Conservation (phyloP, 345 rosid species). For the Lepidium sativum region DNA sequence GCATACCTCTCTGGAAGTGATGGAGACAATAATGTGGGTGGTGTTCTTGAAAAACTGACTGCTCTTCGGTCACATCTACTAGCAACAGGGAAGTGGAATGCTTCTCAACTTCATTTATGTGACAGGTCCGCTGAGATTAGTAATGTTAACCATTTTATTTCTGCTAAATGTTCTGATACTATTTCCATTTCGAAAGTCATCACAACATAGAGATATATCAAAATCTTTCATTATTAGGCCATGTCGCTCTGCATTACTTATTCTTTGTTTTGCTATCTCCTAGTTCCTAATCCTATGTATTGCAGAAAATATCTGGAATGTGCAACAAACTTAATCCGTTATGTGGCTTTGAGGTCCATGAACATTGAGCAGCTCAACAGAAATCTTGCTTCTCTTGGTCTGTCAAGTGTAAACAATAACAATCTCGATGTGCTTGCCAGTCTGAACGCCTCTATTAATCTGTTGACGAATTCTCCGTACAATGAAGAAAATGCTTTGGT, state of each 20-base stretch:
- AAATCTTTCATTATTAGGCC: neutral
- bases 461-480: constrained; percentile 29
- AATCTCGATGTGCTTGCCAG: constrained; percentile 39
- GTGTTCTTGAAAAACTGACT: constrained; percentile 41
- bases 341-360: constrained; percentile 46
- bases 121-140: constrained; percentile 35
- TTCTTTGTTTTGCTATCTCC: neutral
- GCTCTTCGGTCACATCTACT: constrained; percentile 50
- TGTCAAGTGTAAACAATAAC: constrained; percentile 40
- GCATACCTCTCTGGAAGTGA: constrained; percentile 13
- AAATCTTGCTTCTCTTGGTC: constrained; percentile 37
- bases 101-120: constrained; percentile 44
- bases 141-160: neutral
- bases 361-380: constrained; percentile 38
- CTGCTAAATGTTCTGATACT: neutral
- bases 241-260: neutral
- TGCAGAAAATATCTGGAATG: constrained; percentile 44
- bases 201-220: neutral
- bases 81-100: constrained; percentile 63
- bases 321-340: constrained; percentile 53
- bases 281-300: neutral
- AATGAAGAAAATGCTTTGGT: constrained; percentile 10
- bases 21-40: constrained; percentile 20
- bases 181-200: neutral
- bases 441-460: constrained; percentile 35